Evolutionary conservation across 106 monocot species (phyloP).

Genomic region (Agapanthus africanus): DNA sequence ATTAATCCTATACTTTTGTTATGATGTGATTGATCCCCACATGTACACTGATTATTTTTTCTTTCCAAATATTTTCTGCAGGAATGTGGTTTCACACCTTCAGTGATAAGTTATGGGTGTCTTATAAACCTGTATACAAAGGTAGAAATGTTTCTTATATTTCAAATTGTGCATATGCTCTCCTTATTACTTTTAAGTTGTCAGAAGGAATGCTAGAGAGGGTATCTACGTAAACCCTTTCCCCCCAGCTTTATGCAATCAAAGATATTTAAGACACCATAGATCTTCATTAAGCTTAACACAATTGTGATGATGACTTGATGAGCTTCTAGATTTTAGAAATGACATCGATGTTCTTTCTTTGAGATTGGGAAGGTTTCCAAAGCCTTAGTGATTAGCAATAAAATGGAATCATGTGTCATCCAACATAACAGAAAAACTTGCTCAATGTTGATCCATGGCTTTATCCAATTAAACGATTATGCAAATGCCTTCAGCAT

Average conservation of each 20-base stretch:
- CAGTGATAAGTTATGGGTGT: constrained; percentile 89
- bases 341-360: not conserved
- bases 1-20: not conserved
- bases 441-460: constrained; percentile 96
- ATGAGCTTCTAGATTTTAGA: no score
- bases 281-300: no score
- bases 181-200: no score
- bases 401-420: constrained; percentile 63
- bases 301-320: not conserved
- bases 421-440: constrained; percentile 92
- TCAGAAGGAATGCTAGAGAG: no score
- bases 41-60: constrained; percentile 11
- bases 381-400: constrained; percentile 71
- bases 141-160: constrained; percentile 33
- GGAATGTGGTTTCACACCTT: constrained; percentile 88
- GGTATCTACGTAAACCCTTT: no score
- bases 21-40: not conserved
- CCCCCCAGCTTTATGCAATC: not conserved
- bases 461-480: constrained; percentile 79
- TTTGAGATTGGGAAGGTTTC: constrained; percentile 78
- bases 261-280: no score
- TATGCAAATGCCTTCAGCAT: constrained; percentile 90
- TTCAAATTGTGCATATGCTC: no score
- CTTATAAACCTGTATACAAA: constrained; percentile 87
- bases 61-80: constrained; percentile 29